Base-by-base conservation (phyloP, 331 rosid genomes). In the Malus hybrid region DNA sequence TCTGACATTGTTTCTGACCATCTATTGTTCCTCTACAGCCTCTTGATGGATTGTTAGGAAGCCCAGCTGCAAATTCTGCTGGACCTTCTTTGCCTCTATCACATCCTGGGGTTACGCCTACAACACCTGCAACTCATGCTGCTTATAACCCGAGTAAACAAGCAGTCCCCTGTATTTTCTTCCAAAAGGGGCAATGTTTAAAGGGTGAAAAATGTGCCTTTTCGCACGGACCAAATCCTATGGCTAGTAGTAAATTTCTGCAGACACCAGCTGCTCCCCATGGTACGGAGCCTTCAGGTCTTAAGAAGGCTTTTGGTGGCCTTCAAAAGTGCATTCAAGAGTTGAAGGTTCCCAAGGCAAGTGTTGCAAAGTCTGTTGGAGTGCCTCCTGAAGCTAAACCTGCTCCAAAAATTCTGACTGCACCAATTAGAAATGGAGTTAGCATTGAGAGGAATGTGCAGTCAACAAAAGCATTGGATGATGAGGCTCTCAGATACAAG, bases 151-250 rank as follows among this genome's bases (percentile, higher is more conserved):
- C 96, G 8, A 78, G 85, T 56, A 93, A 93, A 85, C 96, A 85
- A 85, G 83, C 88, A 6, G 97, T 90, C 36, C 93, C 97, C 59
- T 94, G 99, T 83, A 82, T 92, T 76, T 94, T 90, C 88, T 94
- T 90, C 85, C 96, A 90, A 76, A 88, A 92, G 77, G 99, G 99
- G 44, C 79, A 62, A 64, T 94, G 99, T 85, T 78, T 88, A 67
- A 94, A 94, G 87, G 99, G 97, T 48, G 99, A 92, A 69, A 87
- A 79, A 76, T 94, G 99, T 67, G 88, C 96, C 44, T 94, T 94
- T 80, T 81, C 71, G 54, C 99, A 94, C 67, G 97, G 97, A 73
- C 88, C 91, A 19, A 69, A 63, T 81, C 80, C 91, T 33, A 66
- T 56, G 74, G 71, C 83, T 39, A 69, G 71, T 14, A 84, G 69